Evolutionary conservation across 108 stramenopile genomes (phyloP).

Genomic region (Nannochloropsis gaditana): DNA sequence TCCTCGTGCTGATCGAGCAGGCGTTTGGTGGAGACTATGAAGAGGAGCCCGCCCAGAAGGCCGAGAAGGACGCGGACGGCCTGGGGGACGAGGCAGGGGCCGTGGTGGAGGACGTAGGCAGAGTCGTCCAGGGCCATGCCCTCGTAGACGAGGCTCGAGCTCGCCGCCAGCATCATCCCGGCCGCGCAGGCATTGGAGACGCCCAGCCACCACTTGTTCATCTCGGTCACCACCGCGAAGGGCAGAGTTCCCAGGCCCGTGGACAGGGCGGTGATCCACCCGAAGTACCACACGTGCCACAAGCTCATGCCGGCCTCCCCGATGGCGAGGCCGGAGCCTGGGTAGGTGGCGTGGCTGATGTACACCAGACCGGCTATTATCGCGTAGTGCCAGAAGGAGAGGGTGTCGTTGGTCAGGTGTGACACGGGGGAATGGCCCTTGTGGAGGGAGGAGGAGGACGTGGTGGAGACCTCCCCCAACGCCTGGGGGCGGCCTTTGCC

Average conservation of each 20-base stretch:
- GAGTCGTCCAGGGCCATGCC: slow-evolving; percentile 68
- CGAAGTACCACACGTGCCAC: slow-evolving; percentile 87
- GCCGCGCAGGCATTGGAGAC: slow-evolving; percentile 73
- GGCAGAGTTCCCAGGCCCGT: slow-evolving; percentile 92
- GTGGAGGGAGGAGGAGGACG: neutral
- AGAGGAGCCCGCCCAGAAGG: slow-evolving; percentile 51
- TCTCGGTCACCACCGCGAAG: slow-evolving; percentile 64
- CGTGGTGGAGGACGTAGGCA: slow-evolving; percentile 47
- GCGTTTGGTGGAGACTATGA: slow-evolving; percentile 37
- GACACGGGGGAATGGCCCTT: neutral
- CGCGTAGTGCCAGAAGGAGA: neutral
- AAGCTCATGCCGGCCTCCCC: slow-evolving; percentile 35
- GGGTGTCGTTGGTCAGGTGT: neutral
- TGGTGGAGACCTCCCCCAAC: neutral
- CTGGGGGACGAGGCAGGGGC: slow-evolving; percentile 15
- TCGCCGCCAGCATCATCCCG: slow-evolving; percentile 96
- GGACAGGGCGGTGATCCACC: slow-evolving; percentile 89
- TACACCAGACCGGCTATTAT: neutral
- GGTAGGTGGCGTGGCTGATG: neutral
- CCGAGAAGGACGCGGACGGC: slow-evolving; percentile 30
- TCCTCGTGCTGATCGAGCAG: slow-evolving; percentile 78
- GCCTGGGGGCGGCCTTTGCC: too few species aligned
- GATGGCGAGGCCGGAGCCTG: neutral
- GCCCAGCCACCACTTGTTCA: slow-evolving; percentile 62
- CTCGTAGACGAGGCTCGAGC: slow-evolving; percentile 74